These are phyloP conservation scores for Diaporthe vaccinii DNA, from an alignment of 2,329 filamentous ascomycete species.

Conservation along the genomic window DNA sequence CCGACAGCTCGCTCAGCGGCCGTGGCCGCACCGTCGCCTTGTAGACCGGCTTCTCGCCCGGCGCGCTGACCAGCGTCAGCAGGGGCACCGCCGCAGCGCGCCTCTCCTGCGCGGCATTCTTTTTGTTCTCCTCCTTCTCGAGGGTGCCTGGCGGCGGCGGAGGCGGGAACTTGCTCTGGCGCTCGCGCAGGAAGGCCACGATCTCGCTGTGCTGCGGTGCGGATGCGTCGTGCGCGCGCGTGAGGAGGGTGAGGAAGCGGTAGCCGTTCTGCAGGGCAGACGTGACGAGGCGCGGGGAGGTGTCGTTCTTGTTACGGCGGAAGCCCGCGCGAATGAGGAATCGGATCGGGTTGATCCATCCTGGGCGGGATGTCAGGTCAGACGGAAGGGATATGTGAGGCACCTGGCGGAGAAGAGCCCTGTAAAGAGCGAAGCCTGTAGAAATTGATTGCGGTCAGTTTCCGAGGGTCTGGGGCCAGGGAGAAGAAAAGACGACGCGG, in stretches of 20 bases:
- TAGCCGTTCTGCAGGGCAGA: conserved; percentile 78
- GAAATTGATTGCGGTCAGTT: conserved; percentile 12
- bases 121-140: not conserved
- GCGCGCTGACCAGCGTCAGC: conserved; percentile 41
- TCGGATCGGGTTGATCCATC: conserved; percentile 61
- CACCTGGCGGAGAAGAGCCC: conserved; percentile 74
- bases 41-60: conserved; percentile 60
- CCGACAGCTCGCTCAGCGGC: conserved; percentile 62
- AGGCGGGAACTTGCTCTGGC: conserved; percentile 49
- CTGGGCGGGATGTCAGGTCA: conserved; percentile 54
- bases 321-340: conserved; percentile 75
- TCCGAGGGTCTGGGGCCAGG: not conserved
- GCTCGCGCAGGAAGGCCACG: conserved; percentile 55
- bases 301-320: conserved; percentile 68
- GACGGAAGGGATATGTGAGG: conserved; percentile 65
- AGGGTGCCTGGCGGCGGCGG: conserved; percentile 48
- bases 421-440: conserved; percentile 78
- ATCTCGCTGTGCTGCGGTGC: conserved; percentile 58
- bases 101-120: not conserved
- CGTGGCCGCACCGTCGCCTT: conserved; percentile 60
- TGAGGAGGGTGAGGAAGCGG: conserved; percentile 59
- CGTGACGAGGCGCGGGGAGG: conserved; percentile 71
- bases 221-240: conserved; percentile 53
- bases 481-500: not conserved
- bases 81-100: conserved; percentile 43